Percentiles rank a stretch among this genome's conserved stretches.
These are phyloP conservation scores for Hypoxylon lienhwacheense DNA, from an alignment of 495 filamentous ascomycete genomes.

Conservation along the genomic window DNA sequence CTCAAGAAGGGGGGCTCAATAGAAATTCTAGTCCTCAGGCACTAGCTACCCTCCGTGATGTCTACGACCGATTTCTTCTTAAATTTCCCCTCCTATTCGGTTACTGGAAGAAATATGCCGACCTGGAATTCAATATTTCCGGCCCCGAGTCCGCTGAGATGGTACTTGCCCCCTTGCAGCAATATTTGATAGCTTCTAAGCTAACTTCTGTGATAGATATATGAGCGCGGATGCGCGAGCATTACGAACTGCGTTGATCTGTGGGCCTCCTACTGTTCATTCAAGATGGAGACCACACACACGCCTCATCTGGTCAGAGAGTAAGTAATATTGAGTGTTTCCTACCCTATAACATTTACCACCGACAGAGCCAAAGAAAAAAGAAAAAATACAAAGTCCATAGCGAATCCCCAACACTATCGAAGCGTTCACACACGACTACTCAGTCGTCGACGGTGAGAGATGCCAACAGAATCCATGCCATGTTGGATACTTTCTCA, in stretches of 20 bases:
- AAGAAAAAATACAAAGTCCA: too few species aligned
- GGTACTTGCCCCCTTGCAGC: conserved; percentile 55
- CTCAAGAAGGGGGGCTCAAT: conserved; percentile 89
- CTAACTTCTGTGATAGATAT: conserved; percentile 63
- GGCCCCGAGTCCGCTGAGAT: conserved; percentile 98
- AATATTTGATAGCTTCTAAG: background rate
- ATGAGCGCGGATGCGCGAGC: conserved; percentile 92
- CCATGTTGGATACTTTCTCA: conserved; percentile 58
- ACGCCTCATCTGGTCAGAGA: conserved; percentile 95
- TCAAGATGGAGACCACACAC: conserved; percentile 97
- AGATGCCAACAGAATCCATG: conserved; percentile 54
- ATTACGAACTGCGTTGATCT: conserved; percentile 92
- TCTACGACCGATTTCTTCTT: conserved; percentile 89
- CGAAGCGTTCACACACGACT: conserved; percentile 33
- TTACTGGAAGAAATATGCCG: conserved; percentile 99
- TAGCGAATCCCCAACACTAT: conserved; percentile 38
- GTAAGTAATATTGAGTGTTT: conserved; percentile 84
- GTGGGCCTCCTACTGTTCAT: conserved; percentile 95
- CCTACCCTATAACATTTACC: conserved; percentile 64
- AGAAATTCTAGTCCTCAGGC: conserved; percentile 95
- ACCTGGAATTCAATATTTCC: conserved; percentile 93
- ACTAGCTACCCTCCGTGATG: conserved; percentile 77
- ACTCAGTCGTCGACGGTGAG: conserved; percentile 53
- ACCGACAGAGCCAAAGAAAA: conserved; percentile 40
- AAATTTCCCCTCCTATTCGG: conserved; percentile 96